phyloP scores from a whole-genome alignment of 345 rosid genomes.

The Salix viminalis region DNA sequence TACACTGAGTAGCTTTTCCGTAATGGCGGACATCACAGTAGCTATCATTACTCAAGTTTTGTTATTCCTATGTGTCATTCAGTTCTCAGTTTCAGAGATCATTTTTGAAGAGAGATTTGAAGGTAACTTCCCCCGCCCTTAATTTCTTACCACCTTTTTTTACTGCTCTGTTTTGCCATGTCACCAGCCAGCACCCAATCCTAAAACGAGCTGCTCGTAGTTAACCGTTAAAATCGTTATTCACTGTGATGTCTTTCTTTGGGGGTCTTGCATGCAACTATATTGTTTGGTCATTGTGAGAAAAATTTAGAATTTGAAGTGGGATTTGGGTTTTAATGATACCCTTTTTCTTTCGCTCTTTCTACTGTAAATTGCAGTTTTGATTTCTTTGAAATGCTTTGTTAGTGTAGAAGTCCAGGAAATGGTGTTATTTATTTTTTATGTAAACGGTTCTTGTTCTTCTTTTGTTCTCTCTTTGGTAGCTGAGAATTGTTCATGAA shows the following conservation, averaged over 20 bases:
- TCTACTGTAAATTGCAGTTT: not conserved
- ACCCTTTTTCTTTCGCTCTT: not conserved
- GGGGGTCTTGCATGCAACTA: no score
- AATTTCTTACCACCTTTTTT: not conserved
- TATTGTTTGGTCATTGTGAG: not conserved
- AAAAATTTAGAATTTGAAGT: not conserved
- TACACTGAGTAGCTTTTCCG: not conserved
- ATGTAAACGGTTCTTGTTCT: not conserved
- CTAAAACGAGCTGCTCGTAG: no score
- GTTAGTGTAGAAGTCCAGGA: no score
- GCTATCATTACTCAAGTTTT: not conserved
- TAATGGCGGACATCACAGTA: conserved; percentile 8
- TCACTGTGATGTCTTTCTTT: no score
- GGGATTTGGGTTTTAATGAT: not conserved
- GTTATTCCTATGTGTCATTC: conserved; percentile 4
- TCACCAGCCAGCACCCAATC: not conserved
- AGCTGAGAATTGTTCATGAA: not conserved
- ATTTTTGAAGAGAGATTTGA: conserved; percentile 45
- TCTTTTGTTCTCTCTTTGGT: not conserved
- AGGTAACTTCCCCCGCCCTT: conserved; percentile 13
- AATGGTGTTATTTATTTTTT: not conserved
- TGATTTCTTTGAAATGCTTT: not conserved
- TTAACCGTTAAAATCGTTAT: no score
- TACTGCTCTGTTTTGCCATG: not conserved
- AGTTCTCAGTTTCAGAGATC: conserved; percentile 25